Base-by-base conservation (phyloP, 106 monocot genomes). In the Alisma plantagoaquatica region DNA sequence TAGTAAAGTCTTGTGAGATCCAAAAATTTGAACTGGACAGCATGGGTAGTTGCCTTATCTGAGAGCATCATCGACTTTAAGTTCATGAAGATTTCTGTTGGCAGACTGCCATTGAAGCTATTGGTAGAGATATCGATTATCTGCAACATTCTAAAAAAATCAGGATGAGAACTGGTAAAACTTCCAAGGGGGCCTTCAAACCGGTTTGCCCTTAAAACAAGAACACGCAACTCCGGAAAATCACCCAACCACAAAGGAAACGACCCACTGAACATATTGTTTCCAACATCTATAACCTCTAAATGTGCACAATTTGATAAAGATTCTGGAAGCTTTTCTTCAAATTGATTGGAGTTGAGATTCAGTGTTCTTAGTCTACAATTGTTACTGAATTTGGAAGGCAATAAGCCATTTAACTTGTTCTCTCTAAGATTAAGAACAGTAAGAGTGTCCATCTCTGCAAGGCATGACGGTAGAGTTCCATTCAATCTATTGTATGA, bases 61-160 rank as follows among this genome's bases (percentile, higher is more conserved):
- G 31, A 2, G 19, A 30, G 33, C 56, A 56, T 59, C 91, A 91
- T 91, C 2, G 72, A 71, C 10, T 70, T 75, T 41, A 74, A 53
- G 29, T 73, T 54, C 2, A 15, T 11, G 33, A 85, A 70, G 53
- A 22, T 73, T 2, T 55, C 33, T 1, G 33, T 2, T 0, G 69
- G 69, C 50, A 91, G 51, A 24, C 1, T 49, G 10, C 91, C 84
- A 46, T 2, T 78, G 71, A 91, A 84, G 21, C 61, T n/a, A 16
- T 91, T 91, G 2, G 77, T 75, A n/a, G 91, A 76, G 10, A 91
- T 18, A 56, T 85, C 81, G 46, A 91, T 47, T n/a, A 91, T 75
- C 48, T 74, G 79, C 10, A 91, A 51, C 44, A 23, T 65, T n/a
- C n/a, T n/a, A n/a, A n/a, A n/a, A n/a, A n/a, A n/a, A n/a, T n/a